Evolutionary conservation across 129 eudicot genomes (phyloP).

Genomic region (Calendula officinalis): DNA sequence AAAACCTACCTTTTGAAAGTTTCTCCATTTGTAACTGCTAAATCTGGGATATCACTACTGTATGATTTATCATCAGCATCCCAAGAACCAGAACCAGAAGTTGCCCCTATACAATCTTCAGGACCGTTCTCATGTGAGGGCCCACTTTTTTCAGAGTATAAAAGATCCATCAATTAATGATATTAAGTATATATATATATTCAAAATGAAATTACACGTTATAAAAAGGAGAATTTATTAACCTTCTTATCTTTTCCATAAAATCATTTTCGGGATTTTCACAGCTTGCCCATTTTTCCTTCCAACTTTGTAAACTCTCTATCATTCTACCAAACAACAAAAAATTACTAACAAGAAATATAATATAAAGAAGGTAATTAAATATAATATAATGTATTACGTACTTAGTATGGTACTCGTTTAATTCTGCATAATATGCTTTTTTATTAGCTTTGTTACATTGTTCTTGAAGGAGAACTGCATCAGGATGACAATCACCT

Average conservation of each 20-base stretch:
- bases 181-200: no score
- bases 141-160: constrained; percentile 7
- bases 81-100: constrained; percentile 67
- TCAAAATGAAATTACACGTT: no score
- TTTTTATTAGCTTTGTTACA: constrained; percentile 59
- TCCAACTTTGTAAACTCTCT: constrained; percentile 59
- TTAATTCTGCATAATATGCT: constrained; percentile 60
- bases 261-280: constrained; percentile 63
- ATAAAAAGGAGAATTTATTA: neutral
- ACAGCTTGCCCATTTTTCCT: constrained; percentile 61
- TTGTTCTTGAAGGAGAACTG: constrained; percentile 53
- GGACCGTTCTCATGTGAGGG: constrained; percentile 37
- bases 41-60: constrained; percentile 57
- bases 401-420: constrained; percentile 73
- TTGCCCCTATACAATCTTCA: constrained; percentile 42
- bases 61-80: constrained; percentile 59
- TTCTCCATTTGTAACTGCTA: constrained; percentile 37
- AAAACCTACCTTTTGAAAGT: constrained; percentile 41
- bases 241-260: constrained; percentile 64
- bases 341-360: neutral
- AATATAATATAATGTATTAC: constrained; percentile 14
- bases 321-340: constrained; percentile 57
- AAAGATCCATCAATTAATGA: neutral
- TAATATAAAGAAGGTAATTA: constrained; percentile 4
- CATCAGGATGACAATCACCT: constrained; percentile 87